Base-by-base conservation (phyloP, 228 moss, liverwort and hornwort species). In the Sphagnum magellanicum region DNA sequence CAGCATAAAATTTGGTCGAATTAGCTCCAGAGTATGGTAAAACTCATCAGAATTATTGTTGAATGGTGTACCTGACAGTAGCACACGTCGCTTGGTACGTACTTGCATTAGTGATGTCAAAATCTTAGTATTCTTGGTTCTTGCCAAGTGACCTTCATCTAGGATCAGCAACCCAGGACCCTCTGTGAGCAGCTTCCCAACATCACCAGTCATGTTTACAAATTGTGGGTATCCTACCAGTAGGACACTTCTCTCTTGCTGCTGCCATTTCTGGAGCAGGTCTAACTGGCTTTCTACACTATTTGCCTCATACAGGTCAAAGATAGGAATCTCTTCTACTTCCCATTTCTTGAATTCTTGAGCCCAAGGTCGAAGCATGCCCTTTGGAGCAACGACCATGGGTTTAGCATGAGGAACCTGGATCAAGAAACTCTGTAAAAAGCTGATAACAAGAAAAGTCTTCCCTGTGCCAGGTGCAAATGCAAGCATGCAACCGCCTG, bases 401-500 rank as follows among this genome's bases (percentile, higher is more conserved):
- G 94, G 91, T 60, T 85, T 70, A 3, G 90, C 88, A 14, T 80
- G 72, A 0, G 90, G 82, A 49, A 84, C 81, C 60, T 64, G 75
- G 13, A 83, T 76, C 77, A 92, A 76, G 74, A 90, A 98, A 66
- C 98, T 98, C 47, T 94, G 90, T 4, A 98, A 85, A 71, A 98
- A 98, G 72, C 90, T 92, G 1, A 98, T 91, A 5, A 89, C 72
- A 5, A 98, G 74, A 53, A 78, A 94, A 5, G 94, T 90, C 71
- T 98, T 98, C 50, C 98, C 98, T 16, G 98, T 92, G 64, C 98
- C 98, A 5, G 94, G 94, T 4, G 98, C 94, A 63, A 94, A 94
- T 1, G 98, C 98, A 57, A 98, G 65, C 76, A 98, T 87, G 66
- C 98, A 98, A 48, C 98, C 98, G 11, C 90, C 84, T 4, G 87